phyloP scores from a whole-genome alignment of 164 flowering plant species.

The Euptelea pleiosperma region DNA sequence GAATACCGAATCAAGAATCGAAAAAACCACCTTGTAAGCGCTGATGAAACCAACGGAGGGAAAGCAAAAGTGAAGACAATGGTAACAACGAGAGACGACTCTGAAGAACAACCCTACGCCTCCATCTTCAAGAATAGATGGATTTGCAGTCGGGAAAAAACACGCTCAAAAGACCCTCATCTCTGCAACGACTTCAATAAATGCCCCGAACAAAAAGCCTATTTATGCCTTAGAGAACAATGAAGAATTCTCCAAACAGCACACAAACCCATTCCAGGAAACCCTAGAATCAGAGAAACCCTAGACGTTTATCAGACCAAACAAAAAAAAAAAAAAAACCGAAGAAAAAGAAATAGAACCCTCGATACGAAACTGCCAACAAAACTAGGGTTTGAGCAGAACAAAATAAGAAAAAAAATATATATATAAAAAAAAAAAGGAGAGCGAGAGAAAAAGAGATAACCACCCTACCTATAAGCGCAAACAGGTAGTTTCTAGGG shows the following conservation, averaged over 20 bases:
- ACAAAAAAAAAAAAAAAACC: neutral
- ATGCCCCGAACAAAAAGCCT: neutral
- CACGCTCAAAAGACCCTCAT: constrained; percentile 44
- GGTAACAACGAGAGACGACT: neutral
- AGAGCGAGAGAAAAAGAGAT: neutral
- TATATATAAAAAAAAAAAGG: neutral
- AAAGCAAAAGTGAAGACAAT: neutral
- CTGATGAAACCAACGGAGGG: neutral
- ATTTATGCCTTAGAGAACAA: neutral
- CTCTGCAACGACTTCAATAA: neutral
- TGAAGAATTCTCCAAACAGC: constrained; percentile 1
- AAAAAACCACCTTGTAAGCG: neutral
- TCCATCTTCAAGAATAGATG: constrained; percentile 34
- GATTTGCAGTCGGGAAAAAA: constrained; percentile 21
- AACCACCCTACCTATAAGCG: neutral
- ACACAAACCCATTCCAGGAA: constrained; percentile 20
- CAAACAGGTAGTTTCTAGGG: constrained; percentile 5
- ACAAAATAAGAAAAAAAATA: neutral
- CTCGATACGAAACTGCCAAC: constrained; percentile 5
- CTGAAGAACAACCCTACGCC: constrained; percentile 17
- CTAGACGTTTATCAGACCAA: constrained; percentile 4
- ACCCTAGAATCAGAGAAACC: constrained; percentile 18
- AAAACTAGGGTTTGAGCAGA: constrained; percentile 28
- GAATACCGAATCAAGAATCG: neutral
- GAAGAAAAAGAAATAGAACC: neutral